Base-by-base conservation (phyloP, 1,284 basidiomycete genomes). In the Tilletia setariae region DNA sequence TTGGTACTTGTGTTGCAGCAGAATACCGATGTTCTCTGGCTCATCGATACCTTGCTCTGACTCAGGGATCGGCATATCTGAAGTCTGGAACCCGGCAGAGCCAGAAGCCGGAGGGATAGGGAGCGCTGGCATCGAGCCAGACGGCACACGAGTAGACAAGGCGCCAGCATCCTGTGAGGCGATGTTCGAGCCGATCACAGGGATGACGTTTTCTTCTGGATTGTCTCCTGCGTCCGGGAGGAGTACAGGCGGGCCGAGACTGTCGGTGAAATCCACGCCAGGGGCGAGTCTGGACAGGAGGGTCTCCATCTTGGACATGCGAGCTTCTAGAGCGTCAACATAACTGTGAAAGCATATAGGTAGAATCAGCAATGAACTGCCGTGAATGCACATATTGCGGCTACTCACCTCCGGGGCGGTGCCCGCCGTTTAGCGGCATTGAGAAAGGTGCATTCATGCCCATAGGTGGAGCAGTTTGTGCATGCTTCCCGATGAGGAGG, bases 381-480 rank as follows among this genome's bases (percentile, higher is more conserved):
- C n/a, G n/a, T n/a, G n/a, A n/a, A n/a, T n/a, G n/a, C n/a, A n/a
- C n/a, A n/a, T n/a, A n/a, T n/a, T n/a, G n/a, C n/a, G n/a, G n/a
- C n/a, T n/a, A 53, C 66, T 19, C 47, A 70, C 69, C 66, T 65
- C n/a, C 70, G 32, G 0, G 71, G 72, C 1, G 72, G 72, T 7
- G 72, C 63, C 16, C 72, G 30, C 2, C 67, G 32, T 43, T 72
- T 72, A 9, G 76, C 74, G 2, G 77, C 77, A 56, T 79, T 77
- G 66, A 77, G 68, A 35, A 79, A 79, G 16, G 74, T 79, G 56
- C 78, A 79, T n/a, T 75, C 74, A 47, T 73, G 76, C 6, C 76
- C 76, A 32, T 77, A 77, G 21, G 72, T 77, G 56, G 73, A 71
- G 64, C 77, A 79, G 28, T 79, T 78, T 32, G 74, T 71, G 56